These are phyloP conservation scores for barley (Hordeum vulgare) DNA, from an alignment of 176 grass and related monocot genomes.

Conservation along the genomic window MorexV3_pseudomolecules_assembly NC_058523.1:40175479-40175978, in stretches of 20 bases:
- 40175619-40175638: background rate
- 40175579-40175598: conserved; percentile 60
- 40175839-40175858: background rate
- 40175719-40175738: conserved; percentile 33
- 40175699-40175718: conserved; percentile 56
- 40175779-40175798: background rate
- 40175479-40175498: background rate
- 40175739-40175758: conserved; percentile 71
- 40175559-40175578: conserved; percentile 68
- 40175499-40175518: conserved; percentile 35
- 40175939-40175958: conserved; percentile 38
- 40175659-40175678: background rate
- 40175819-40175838: background rate
- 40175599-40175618: conserved; percentile 48
- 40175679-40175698: conserved; percentile 75
- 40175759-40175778: conserved; percentile 70
- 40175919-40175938: conserved; percentile 75
- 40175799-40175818: background rate
- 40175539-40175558: conserved; percentile 45
- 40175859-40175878: conserved; percentile 51
- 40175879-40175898: conserved; percentile 53
- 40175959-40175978: conserved; percentile 60
- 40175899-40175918: conserved; percentile 63
- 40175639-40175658: background rate
- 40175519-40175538: conserved; percentile 28